phyloP scores from a whole-genome alignment of 768 basidiomycete genomes.

The Kwoniella newhampshirensis region DNA sequence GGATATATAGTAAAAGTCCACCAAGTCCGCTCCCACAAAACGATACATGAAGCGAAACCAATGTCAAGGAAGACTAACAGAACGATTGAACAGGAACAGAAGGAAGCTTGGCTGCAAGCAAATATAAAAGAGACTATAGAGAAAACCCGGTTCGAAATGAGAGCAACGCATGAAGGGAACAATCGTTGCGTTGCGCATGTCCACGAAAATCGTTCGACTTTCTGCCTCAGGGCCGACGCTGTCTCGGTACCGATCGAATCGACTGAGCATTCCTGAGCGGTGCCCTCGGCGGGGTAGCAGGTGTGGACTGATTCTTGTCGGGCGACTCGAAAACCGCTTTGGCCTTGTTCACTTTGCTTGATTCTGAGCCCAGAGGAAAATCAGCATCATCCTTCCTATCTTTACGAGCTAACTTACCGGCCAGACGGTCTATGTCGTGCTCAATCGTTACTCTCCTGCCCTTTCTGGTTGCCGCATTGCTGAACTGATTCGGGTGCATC shows the following conservation, averaged over 20 bases:
- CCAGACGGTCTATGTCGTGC: constrained; percentile 44
- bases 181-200: too few species aligned
- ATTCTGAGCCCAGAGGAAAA: constrained; percentile 6
- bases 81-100: too few species aligned
- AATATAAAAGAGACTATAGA: too few species aligned
- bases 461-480: constrained; percentile 35
- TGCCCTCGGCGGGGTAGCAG: constrained; percentile 11
- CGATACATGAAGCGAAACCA: too few species aligned
- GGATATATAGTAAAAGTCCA: too few species aligned
- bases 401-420: constrained; percentile 27
- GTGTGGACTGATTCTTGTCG: constrained; percentile 11
- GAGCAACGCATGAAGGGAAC: too few species aligned
- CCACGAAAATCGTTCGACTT: too few species aligned
- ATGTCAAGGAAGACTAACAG: too few species aligned
- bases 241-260: constrained; percentile 14
- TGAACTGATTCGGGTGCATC: constrained; percentile 38
- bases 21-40: too few species aligned
- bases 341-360: constrained; percentile 23
- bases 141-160: too few species aligned
- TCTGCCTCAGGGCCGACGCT: constrained; percentile 6
- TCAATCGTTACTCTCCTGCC: constrained; percentile 48
- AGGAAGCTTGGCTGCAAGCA: too few species aligned
- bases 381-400: constrained; percentile 1
- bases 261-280: constrained; percentile 12
- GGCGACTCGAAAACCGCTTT: constrained; percentile 30